A percentile compares a stretch with the other conserved stretches of the same genome.
phyloP scores from a whole-genome alignment of 768 basidiomycete species.

The Mycena kentingensis region DNA sequence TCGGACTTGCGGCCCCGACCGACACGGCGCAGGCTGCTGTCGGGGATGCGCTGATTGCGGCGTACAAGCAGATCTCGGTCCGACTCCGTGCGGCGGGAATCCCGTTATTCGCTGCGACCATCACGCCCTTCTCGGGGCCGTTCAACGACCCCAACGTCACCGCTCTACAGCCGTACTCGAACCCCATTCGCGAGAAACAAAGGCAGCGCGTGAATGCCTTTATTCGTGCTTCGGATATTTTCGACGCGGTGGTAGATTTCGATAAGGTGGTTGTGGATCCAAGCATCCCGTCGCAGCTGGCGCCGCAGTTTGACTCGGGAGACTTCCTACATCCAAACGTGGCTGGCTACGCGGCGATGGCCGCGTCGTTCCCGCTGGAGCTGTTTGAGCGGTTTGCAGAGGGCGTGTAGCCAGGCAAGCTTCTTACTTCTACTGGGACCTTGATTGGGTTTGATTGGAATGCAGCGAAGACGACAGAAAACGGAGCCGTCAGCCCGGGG shows the following conservation, averaged over 20 bases:
- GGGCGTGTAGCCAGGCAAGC: slow-evolving; percentile 17
- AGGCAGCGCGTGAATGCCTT: slow-evolving; percentile 45
- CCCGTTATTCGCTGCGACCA: slow-evolving; percentile 51
- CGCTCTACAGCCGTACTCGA: slow-evolving; percentile 43
- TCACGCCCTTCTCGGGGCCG: slow-evolving; percentile 47
- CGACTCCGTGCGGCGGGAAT: slow-evolving; percentile 44
- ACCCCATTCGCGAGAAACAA: slow-evolving; percentile 41
- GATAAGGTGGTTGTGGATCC: slow-evolving; percentile 45
- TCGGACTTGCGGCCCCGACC: slow-evolving; percentile 42
- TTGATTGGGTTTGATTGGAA: neutral
- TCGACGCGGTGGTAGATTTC: slow-evolving; percentile 52
- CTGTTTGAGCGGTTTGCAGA: slow-evolving; percentile 37
- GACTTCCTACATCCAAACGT: slow-evolving; percentile 52
- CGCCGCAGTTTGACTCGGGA: slow-evolving; percentile 42
- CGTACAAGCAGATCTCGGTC: slow-evolving; percentile 47
- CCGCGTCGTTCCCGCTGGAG: slow-evolving; percentile 41
- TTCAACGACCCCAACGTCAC: slow-evolving; percentile 32
- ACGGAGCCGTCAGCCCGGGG: too few species aligned
- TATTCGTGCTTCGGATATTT: slow-evolving; percentile 43
- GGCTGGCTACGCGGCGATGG: slow-evolving; percentile 46
- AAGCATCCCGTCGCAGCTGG: slow-evolving; percentile 37
- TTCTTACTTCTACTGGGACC: neutral
- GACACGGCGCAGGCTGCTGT: slow-evolving; percentile 37
- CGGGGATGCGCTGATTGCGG: slow-evolving; percentile 43
- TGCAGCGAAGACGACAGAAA: too few species aligned